Evolutionary conservation across 2,329 filamentous ascomycete genomes (phyloP).

Genomic region (Epichloe elymi): DNA sequence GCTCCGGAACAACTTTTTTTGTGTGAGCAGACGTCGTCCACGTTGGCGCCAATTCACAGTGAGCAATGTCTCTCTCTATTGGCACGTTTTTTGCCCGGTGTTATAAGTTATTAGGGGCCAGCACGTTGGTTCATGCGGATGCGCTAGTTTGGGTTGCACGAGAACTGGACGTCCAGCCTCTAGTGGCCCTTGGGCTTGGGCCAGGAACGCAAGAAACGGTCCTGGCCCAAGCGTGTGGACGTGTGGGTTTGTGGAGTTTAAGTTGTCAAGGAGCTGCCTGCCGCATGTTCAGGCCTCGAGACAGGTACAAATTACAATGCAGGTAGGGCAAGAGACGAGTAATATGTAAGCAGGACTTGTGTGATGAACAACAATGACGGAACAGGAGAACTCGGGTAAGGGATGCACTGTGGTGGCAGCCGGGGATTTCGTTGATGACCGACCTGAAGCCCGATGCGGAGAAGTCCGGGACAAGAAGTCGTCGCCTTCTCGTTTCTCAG

Average conservation of each 20-base stretch:
- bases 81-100: conserved; percentile 4
- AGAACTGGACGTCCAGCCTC: conserved; percentile 1
- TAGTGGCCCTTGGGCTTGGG: neutral
- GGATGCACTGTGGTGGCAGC: too few relatives aligned
- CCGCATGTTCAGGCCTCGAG: neutral
- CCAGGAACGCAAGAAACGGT: neutral
- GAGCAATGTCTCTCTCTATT: neutral
- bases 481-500: neutral
- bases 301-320: too few relatives aligned
- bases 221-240: conserved; percentile 1
- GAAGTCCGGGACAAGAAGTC: neutral
- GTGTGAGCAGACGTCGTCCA: too few relatives aligned
- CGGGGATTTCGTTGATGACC: too few relatives aligned
- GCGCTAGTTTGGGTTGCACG: conserved; percentile 7
- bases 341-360: too few relatives aligned
- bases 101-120: conserved; percentile 2
- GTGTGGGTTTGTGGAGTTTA: neutral
- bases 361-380: too few relatives aligned
- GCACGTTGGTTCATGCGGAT: conserved; percentile 5
- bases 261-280: neutral
- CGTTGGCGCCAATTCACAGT: too few relatives aligned
- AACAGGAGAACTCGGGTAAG: too few relatives aligned
- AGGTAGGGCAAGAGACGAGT: too few relatives aligned
- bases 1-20: too few relatives aligned
- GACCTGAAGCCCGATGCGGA: neutral